These are phyloP conservation scores for Russula abietina DNA, from an alignment of 768 basidiomycete species.

Conservation along the genomic window DNA sequence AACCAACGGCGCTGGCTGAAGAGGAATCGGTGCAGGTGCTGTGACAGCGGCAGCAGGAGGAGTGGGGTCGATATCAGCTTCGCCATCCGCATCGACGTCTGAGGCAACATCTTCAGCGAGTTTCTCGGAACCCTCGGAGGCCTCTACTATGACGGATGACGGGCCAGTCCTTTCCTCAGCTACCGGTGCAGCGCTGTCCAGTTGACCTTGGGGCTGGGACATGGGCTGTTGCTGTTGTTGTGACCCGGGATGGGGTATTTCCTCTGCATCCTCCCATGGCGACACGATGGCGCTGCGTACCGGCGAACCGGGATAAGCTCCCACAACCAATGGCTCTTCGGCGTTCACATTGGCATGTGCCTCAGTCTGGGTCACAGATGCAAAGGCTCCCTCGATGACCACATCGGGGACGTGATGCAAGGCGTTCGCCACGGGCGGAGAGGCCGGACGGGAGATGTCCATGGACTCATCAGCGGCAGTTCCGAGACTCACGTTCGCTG, in stretches of 20 bases:
- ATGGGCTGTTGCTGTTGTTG: not conserved
- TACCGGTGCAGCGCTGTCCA: not conserved
- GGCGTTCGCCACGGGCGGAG: conserved; percentile 1
- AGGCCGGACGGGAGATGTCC: conserved; percentile 14
- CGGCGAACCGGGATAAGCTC: conserved; percentile 40
- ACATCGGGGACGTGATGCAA: conserved; percentile 8
- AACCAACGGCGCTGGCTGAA: not conserved
- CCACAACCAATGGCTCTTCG: conserved; percentile 37
- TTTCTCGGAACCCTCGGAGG: conserved; percentile 17
- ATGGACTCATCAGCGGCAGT: conserved; percentile 9
- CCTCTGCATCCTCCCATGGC: conserved; percentile 8
- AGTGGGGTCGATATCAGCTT: conserved; percentile 12
- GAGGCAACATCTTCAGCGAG: conserved; percentile 17
- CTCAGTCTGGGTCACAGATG: conserved; percentile 1
- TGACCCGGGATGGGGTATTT: not conserved
- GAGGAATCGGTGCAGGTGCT: not conserved
- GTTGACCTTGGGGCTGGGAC: not conserved
- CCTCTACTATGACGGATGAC: conserved; percentile 15
- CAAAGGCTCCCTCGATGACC: conserved; percentile 10
- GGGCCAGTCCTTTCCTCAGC: not conserved
- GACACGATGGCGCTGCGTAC: conserved; percentile 31
- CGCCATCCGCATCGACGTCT: conserved; percentile 18
- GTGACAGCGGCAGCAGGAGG: not conserved
- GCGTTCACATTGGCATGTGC: conserved; percentile 24
- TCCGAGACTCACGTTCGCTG: not conserved